Conservation (phyloP, 352 stramenopile genomes). For the Phytophthora boehmeriae region DNA sequence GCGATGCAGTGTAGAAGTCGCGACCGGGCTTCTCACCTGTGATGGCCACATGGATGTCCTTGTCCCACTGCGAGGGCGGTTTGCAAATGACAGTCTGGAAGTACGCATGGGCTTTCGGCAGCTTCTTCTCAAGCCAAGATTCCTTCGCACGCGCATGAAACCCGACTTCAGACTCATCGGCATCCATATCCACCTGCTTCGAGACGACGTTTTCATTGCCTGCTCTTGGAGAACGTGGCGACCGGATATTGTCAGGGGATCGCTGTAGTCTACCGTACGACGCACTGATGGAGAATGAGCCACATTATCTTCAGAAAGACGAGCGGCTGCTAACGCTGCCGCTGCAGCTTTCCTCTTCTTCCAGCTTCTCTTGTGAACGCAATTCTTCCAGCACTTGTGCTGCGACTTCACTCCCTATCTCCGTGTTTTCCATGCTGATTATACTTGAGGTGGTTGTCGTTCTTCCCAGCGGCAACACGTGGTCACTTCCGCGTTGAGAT, state of each 20-base stretch:
- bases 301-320: slow-evolving; percentile 16
- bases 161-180: slow-evolving; percentile 46
- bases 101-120: slow-evolving; percentile 55
- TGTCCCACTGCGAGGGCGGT: slow-evolving; percentile 82
- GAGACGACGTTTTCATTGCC: slow-evolving; percentile 40
- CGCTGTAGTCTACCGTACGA: slow-evolving; percentile 24
- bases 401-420: slow-evolving; percentile 46
- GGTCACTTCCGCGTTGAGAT: slow-evolving; percentile 31
- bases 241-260: slow-evolving; percentile 8
- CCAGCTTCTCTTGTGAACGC: slow-evolving; percentile 47
- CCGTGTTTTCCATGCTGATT: slow-evolving; percentile 35
- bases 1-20: slow-evolving; percentile 75
- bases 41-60: slow-evolving; percentile 85
- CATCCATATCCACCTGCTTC: slow-evolving; percentile 70
- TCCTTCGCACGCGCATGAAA: slow-evolving; percentile 53
- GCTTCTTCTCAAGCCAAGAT: slow-evolving; percentile 61
- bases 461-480: slow-evolving; percentile 13
- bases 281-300: slow-evolving; percentile 27
- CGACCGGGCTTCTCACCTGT: slow-evolving; percentile 77
- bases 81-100: slow-evolving; percentile 68
- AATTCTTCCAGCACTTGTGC: slow-evolving; percentile 57
- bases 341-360: slow-evolving; percentile 36
- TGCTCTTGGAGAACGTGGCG: slow-evolving; percentile 19
- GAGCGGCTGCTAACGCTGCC: slow-evolving; percentile 11
- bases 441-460: slow-evolving; percentile 30